A percentile compares a stretch with the other conserved stretches of the same genome.
These are phyloP conservation scores for Lactifluus hygrophoroides DNA, from an alignment of 768 basidiomycete species.

Conservation along the genomic window DNA sequence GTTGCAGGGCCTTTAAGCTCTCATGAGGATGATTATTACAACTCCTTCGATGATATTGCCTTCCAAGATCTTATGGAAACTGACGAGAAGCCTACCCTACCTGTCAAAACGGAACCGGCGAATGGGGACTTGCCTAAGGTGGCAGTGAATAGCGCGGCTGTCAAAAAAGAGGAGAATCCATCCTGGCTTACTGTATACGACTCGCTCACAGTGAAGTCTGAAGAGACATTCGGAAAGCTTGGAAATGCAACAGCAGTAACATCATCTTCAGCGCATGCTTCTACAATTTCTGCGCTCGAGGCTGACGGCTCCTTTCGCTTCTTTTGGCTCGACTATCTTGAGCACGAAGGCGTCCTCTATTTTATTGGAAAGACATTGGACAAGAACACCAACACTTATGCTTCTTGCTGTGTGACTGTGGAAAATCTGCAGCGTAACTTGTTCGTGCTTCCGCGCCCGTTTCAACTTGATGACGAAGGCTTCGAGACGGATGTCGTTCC, in stretches of 20 bases:
- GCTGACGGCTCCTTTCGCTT: constrained; percentile 79
- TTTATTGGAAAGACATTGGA: constrained; percentile 90
- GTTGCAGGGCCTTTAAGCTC: constrained; percentile 34
- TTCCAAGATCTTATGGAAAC: constrained; percentile 53
- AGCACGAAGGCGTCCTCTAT: constrained; percentile 75
- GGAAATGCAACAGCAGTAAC: constrained; percentile 21
- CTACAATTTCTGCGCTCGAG: constrained; percentile 57
- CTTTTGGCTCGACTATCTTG: constrained; percentile 95
- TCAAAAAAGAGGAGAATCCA: constrained; percentile 43
- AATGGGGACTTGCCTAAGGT: constrained; percentile 22
- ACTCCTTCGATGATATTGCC: constrained; percentile 44
- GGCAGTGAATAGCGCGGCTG: constrained; percentile 20
- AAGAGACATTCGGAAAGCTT: constrained; percentile 51
- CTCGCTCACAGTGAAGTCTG: constrained; percentile 50
- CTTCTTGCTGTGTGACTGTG: constrained; percentile 83
- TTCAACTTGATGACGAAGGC: constrained; percentile 47
- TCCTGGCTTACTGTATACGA: constrained; percentile 74
- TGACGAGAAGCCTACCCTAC: constrained; percentile 44
- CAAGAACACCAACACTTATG: constrained; percentile 55
- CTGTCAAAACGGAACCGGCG: constrained; percentile 24
- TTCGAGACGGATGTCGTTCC: constrained; percentile 72
- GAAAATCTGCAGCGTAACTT: constrained; percentile 84
- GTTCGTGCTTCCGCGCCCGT: constrained; percentile 74
- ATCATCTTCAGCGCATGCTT: constrained; percentile 29
- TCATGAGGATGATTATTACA: constrained; percentile 31